A percentile compares a stretch with the other conserved stretches of the same genome.
Conservation (phyloP, 495 filamentous ascomycete species). For the Beverwykella pulmonaria region DNA sequence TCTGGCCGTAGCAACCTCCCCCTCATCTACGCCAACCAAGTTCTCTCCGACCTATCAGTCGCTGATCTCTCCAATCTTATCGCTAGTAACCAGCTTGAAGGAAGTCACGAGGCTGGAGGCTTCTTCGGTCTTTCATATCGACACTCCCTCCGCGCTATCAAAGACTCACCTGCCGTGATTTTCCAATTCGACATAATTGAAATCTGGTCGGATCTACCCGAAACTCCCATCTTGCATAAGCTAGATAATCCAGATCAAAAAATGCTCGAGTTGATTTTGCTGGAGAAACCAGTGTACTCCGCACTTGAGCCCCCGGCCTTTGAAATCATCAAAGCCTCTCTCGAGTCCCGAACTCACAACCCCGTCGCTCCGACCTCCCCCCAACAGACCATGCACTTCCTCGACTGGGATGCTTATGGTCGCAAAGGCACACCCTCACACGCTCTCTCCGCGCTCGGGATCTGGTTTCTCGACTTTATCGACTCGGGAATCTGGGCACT, state of each 20-base stretch:
- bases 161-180: constrained; percentile 8
- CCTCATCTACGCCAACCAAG: constrained; percentile 26
- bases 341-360: not conserved
- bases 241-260: constrained; percentile 4
- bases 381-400: constrained; percentile 15
- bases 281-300: constrained; percentile 16
- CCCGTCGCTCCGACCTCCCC: not conserved
- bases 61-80: constrained; percentile 5
- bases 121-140: constrained; percentile 25
- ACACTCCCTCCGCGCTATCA: not conserved
- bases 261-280: constrained; percentile 18
- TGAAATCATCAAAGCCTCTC: constrained; percentile 18
- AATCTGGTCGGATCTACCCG: constrained; percentile 2
- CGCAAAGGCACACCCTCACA: constrained; percentile 20
- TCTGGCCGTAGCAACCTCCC: constrained; percentile 1
- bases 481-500: constrained; percentile 19
- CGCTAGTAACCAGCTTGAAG: constrained; percentile 13
- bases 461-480: constrained; percentile 6
- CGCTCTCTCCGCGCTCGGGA: not conserved
- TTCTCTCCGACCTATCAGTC: constrained; percentile 16
- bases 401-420: constrained; percentile 16
- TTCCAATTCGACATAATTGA: constrained; percentile 28
- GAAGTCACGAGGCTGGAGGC: constrained; percentile 23
- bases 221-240: not conserved
- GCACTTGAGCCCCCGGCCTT: constrained; percentile 10